Evolutionary conservation across 257 asterid genomes (phyloP).

Genomic region (Primulina tabacum): DNA sequence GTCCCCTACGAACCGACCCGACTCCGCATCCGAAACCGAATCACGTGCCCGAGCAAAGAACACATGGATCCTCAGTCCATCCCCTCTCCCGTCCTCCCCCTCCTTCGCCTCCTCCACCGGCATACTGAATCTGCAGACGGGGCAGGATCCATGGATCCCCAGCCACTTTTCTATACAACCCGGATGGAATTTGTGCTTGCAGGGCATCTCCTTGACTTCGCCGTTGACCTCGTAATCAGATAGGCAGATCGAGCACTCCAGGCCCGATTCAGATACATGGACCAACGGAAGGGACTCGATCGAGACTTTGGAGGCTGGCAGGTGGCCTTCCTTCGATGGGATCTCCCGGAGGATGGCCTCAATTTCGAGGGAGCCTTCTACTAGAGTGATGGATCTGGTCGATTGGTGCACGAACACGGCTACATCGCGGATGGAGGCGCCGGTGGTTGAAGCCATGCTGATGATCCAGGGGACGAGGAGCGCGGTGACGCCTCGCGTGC

Average conservation of each 20-base stretch:
- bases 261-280: conserved; percentile 23
- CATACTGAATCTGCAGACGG: conserved; percentile 34
- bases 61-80: conserved; percentile 1
- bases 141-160: conserved; percentile 39
- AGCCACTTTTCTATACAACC: conserved; percentile 43
- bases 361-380: conserved; percentile 23
- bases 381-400: conserved; percentile 28
- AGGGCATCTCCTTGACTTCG: conserved; percentile 43
- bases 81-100: background rate
- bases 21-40: background rate
- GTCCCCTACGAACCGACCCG: background rate
- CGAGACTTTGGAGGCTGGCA: conserved; percentile 40
- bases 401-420: conserved; percentile 28
- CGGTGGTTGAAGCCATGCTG: background rate
- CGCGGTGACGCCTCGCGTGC: conserved; percentile 1
- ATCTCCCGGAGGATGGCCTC: conserved; percentile 11
- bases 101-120: conserved; percentile 28
- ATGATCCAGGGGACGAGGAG: conserved; percentile 3
- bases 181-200: conserved; percentile 37
- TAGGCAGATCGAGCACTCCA: conserved; percentile 40
- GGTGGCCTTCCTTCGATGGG: conserved; percentile 17
- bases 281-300: conserved; percentile 34
- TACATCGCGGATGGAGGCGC: conserved; percentile 18
- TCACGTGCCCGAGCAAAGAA: background rate
- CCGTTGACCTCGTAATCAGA: conserved; percentile 29